These are phyloP conservation scores for Poa pratensis DNA, from an alignment of 176 grass and related monocot species.

Conservation along the genomic window DNA sequence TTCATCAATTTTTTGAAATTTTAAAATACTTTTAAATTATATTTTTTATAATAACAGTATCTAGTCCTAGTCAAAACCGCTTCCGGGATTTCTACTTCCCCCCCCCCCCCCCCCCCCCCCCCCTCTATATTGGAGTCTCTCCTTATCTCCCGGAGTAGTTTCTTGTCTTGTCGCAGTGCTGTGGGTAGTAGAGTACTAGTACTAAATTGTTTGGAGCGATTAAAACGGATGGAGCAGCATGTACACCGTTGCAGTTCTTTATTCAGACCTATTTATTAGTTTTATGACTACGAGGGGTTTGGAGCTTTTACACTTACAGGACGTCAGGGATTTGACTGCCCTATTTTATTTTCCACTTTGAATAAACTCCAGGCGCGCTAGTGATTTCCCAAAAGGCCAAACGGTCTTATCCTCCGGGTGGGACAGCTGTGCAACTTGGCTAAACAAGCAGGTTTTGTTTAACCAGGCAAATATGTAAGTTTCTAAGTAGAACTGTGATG, in stretches of 20 bases:
- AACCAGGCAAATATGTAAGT: too few species aligned
- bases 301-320: slow-evolving; percentile 48
- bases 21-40: too few species aligned
- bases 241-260: slow-evolving; percentile 33
- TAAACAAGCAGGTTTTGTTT: background rate
- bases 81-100: too few species aligned
- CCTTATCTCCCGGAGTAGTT: background rate
- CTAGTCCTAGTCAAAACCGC: too few species aligned
- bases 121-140: background rate
- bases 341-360: slow-evolving; percentile 17
- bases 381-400: background rate
- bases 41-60: too few species aligned
- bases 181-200: background rate
- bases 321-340: slow-evolving; percentile 49
- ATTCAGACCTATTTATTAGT: slow-evolving; percentile 39
- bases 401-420: background rate
- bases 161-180: background rate
- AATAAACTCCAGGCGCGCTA: background rate
- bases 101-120: too few species aligned
- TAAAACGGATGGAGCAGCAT: slow-evolving; percentile 25
- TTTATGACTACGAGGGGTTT: slow-evolving; percentile 51
- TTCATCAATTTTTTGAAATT: too few species aligned
- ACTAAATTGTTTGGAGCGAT: slow-evolving; percentile 23
- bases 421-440: background rate
- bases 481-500: background rate